phyloP scores from a whole-genome alignment of 2,329 filamentous ascomycete species.

The Fusarium globosum region DNA sequence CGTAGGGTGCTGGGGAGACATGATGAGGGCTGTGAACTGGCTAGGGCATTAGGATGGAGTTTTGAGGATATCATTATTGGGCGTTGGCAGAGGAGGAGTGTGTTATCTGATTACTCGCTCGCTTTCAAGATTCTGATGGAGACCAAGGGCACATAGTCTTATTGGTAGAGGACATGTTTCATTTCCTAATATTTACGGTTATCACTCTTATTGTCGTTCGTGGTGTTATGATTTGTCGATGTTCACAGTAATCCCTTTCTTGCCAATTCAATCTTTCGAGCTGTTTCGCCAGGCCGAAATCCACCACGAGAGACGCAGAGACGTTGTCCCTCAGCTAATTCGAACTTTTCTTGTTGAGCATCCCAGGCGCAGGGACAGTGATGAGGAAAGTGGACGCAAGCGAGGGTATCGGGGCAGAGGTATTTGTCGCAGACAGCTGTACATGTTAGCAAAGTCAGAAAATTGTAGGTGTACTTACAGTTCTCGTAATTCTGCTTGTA shows the following conservation, averaged over 20 bases:
- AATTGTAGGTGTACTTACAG: constrained; percentile 59
- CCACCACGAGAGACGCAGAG: constrained; percentile 82
- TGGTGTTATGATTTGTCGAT: neutral
- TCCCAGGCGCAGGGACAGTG: constrained; percentile 95
- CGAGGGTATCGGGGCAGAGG: constrained; percentile 91
- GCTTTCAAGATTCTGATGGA: constrained; percentile 32
- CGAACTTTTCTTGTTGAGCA: constrained; percentile 80
- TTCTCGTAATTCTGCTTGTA: constrained; percentile 78
- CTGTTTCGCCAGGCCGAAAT: constrained; percentile 76
- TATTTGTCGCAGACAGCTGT: constrained; percentile 90
- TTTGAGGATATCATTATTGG: constrained; percentile 44
- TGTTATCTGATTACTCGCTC: constrained; percentile 26
- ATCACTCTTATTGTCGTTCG: neutral
- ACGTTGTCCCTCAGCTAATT: constrained; percentile 75
- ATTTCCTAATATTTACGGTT: constrained; percentile 33
- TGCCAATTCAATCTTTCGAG: constrained; percentile 81
- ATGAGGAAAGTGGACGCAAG: constrained; percentile 95
- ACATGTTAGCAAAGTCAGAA: constrained; percentile 4
- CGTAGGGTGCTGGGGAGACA: constrained; percentile 37
- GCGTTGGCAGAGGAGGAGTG: constrained; percentile 42
- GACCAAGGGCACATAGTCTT: constrained; percentile 25
- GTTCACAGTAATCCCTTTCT: constrained; percentile 76
- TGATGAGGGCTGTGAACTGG: constrained; percentile 16
- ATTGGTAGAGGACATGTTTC: constrained; percentile 27
- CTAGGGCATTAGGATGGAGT: constrained; percentile 38